These are phyloP conservation scores for Boletus huronensis DNA, from an alignment of 768 basidiomycete species.

Conservation along the genomic window DNA sequence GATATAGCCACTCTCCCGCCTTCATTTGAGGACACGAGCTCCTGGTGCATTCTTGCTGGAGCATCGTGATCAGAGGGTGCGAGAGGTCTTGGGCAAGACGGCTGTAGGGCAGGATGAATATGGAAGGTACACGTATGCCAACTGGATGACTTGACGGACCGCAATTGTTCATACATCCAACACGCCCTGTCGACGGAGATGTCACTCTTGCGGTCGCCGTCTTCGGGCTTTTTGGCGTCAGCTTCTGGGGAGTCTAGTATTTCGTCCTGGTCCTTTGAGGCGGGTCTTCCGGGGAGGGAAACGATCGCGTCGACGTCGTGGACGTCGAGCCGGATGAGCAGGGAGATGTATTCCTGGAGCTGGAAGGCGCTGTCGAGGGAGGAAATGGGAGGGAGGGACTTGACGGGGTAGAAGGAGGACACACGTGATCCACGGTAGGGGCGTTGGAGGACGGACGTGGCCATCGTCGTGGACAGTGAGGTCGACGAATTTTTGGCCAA, in stretches of 20 bases:
- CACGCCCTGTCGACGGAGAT: slow-evolving; percentile 73
- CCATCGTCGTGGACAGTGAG: neutral
- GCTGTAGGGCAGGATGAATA: slow-evolving; percentile 36
- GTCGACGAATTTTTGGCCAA: neutral
- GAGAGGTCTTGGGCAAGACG: slow-evolving; percentile 86
- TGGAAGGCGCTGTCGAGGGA: slow-evolving; percentile 90
- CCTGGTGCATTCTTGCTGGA: slow-evolving; percentile 86
- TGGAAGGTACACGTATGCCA: neutral
- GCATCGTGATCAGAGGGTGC: slow-evolving; percentile 77
- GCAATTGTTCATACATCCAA: slow-evolving; percentile 75
- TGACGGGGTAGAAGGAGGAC: slow-evolving; percentile 76
- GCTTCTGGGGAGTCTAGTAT: slow-evolving; percentile 28
- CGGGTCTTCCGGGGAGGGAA: slow-evolving; percentile 59
- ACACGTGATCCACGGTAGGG: slow-evolving; percentile 76
- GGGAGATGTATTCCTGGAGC: slow-evolving; percentile 89
- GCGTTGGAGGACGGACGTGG: slow-evolving; percentile 46
- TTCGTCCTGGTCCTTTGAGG: slow-evolving; percentile 26
- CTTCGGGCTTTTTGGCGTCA: slow-evolving; percentile 29
- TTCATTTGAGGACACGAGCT: slow-evolving; percentile 95
- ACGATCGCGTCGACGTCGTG: slow-evolving; percentile 86
- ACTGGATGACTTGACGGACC: slow-evolving; percentile 33
- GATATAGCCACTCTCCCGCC: slow-evolving; percentile 96
- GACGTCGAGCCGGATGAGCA: slow-evolving; percentile 80
- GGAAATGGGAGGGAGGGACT: slow-evolving; percentile 62
- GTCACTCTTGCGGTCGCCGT: slow-evolving; percentile 38